A percentile compares a stretch with the other conserved stretches of the same genome.
These are phyloP conservation scores for Phylloporus rhodoxanthus DNA, from an alignment of 768 basidiomycete genomes.

Conservation along the genomic window DNA sequence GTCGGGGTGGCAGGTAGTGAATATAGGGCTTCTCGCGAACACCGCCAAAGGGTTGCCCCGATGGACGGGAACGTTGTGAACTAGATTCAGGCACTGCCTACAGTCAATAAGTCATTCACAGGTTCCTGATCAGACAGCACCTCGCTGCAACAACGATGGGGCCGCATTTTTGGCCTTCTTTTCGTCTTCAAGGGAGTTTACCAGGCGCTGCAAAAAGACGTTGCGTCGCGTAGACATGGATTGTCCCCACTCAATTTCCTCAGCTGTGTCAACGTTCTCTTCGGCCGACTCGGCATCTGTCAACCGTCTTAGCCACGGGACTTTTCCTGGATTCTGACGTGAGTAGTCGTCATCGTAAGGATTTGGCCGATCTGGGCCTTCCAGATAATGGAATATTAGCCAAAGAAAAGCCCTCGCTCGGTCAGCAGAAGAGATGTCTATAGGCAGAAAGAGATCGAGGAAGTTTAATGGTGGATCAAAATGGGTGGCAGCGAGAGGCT, in stretches of 20 bases:
- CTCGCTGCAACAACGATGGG: conserved; percentile 29
- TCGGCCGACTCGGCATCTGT: conserved; percentile 46
- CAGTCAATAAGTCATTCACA: conserved; percentile 9
- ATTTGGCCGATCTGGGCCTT: conserved; percentile 56
- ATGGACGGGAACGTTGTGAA: conserved; percentile 23
- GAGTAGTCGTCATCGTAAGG: conserved; percentile 72
- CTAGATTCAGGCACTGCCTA: conserved; percentile 19
- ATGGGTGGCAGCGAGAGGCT: conserved; percentile 62
- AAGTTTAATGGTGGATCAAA: conserved; percentile 74
- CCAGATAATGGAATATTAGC: conserved; percentile 79
- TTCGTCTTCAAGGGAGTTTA: conserved; percentile 48
- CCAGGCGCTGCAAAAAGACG: conserved; percentile 63
- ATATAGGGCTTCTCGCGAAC: conserved; percentile 31
- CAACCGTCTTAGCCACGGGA: conserved; percentile 54
- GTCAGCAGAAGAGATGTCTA: conserved; percentile 61
- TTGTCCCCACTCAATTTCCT: conserved; percentile 74
- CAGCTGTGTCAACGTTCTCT: conserved; percentile 75
- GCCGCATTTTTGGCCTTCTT: conserved; percentile 39
- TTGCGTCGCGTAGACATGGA: conserved; percentile 70
- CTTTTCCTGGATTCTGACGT: conserved; percentile 50
- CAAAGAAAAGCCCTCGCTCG: conserved; percentile 79
- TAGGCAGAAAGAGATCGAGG: conserved; percentile 79
- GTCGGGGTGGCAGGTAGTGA: conserved; percentile 30
- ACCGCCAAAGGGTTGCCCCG: conserved; percentile 21
- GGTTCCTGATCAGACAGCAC: conserved; percentile 6